phyloP scores from a whole-genome alignment of 805 yeast genomes.

The Lipomyces mesembrius region DNA sequence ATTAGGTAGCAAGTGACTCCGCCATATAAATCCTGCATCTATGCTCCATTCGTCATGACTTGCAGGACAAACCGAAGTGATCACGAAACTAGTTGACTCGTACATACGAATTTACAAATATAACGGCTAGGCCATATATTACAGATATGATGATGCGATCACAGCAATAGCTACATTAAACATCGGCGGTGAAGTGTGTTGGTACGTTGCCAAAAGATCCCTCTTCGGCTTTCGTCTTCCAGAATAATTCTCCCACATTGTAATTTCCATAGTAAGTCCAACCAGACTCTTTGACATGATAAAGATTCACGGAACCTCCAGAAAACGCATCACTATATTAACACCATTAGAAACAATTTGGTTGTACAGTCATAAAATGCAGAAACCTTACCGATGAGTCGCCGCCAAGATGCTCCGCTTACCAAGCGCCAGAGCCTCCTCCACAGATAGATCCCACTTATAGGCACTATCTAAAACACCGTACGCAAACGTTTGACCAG shows the following conservation, averaged over 20 bases:
- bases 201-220: conserved; percentile 83
- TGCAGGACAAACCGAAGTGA: neutral
- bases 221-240: conserved; percentile 88
- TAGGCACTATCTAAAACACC: conserved; percentile 95
- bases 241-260: conserved; percentile 87
- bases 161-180: conserved; percentile 5
- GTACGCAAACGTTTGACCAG: conserved; percentile 98
- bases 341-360: neutral
- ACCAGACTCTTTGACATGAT: conserved; percentile 89
- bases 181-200: conserved; percentile 19
- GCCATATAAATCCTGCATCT: neutral
- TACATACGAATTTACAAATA: neutral
- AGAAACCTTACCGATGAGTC: conserved; percentile 67
- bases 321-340: conserved; percentile 75
- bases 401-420: conserved; percentile 96
- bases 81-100: neutral
- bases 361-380: neutral
- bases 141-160: neutral
- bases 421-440: conserved; percentile 92
- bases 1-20: too few relatives aligned
- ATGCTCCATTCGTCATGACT: neutral
- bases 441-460: conserved; percentile 88
- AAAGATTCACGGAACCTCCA: conserved; percentile 94
- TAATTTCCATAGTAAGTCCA: conserved; percentile 96
- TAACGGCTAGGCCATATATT: neutral